Evolutionary conservation across 805 yeast genomes (phyloP).

Genomic region (Sugiyamaella chiloensis): DNA sequence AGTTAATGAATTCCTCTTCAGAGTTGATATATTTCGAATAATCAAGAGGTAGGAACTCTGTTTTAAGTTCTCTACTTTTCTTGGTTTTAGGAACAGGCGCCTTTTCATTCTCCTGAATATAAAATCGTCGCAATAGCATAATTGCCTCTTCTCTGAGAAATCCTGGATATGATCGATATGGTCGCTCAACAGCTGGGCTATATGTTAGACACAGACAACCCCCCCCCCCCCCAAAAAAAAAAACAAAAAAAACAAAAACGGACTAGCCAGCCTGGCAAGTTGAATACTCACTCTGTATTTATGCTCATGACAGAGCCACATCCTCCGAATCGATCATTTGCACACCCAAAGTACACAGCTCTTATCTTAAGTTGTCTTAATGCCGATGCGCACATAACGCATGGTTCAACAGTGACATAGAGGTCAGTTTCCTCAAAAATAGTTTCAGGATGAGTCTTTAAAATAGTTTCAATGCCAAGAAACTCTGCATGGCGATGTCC

Average conservation of each 20-base stretch:
- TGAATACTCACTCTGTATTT: conserved; percentile 41
- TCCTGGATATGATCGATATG: conserved; percentile 71
- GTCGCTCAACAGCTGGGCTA: conserved; percentile 28
- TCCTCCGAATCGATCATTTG: conserved; percentile 94
- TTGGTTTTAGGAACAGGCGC: conserved; percentile 82
- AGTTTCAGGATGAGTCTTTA: conserved; percentile 33
- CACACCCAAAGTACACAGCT: conserved; percentile 84
- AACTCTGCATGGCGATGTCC: conserved; percentile 92
- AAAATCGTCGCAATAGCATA: conserved; percentile 74
- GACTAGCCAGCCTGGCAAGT: too few relatives aligned
- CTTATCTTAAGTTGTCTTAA: conserved; percentile 73
- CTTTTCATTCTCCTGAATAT: conserved; percentile 75
- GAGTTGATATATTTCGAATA: conserved; percentile 51
- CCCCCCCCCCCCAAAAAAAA: neutral
- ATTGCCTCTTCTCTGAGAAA: conserved; percentile 78
- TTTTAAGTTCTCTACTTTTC: conserved; percentile 51
- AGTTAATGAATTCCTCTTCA: conserved; percentile 45
- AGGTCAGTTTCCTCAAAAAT: conserved; percentile 56
- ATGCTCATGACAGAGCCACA: conserved; percentile 80
- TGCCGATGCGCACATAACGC: conserved; percentile 96
- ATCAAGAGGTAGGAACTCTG: conserved; percentile 50
- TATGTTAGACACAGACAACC: neutral
- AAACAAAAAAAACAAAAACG: too few relatives aligned
- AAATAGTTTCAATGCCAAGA: conserved; percentile 62
- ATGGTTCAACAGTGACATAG: conserved; percentile 96